A percentile compares a stretch with the other conserved stretches of the same genome.
phyloP scores from a whole-genome alignment of 2,329 filamentous ascomycete species.

The Aspergillus ruber region DNA sequence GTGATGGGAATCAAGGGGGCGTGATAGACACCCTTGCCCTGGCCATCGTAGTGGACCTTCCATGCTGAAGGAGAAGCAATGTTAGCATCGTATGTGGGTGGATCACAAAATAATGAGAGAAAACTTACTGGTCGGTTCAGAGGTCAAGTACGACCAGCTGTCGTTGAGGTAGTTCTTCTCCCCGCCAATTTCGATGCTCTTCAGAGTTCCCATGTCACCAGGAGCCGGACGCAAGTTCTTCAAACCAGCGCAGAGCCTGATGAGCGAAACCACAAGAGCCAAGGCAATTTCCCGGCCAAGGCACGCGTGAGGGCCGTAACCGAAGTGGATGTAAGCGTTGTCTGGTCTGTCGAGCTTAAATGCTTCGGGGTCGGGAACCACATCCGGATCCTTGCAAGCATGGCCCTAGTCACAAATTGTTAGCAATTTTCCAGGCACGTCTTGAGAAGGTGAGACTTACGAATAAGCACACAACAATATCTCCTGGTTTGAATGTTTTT shows the following conservation, averaged over 20 bases:
- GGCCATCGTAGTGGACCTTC: conserved; percentile 13
- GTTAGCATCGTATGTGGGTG: neutral
- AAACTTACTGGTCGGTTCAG: conserved; percentile 44
- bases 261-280: conserved; percentile 36
- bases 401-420: conserved; percentile 3
- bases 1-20: neutral
- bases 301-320: conserved; percentile 45
- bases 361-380: conserved; percentile 31
- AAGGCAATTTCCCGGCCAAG: conserved; percentile 38
- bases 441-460: conserved; percentile 3
- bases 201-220: conserved; percentile 42
- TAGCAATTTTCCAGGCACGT: neutral
- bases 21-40: conserved; percentile 1
- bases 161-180: conserved; percentile 44
- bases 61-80: conserved; percentile 7
- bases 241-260: conserved; percentile 40
- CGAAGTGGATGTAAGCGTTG: conserved; percentile 39
- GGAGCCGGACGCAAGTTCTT: conserved; percentile 43
- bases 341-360: conserved; percentile 41
- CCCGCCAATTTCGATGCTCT: conserved; percentile 32
- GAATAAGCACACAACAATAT: conserved; percentile 29
- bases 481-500: conserved; percentile 35
- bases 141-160: conserved; percentile 43
- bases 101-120: too few relatives aligned
- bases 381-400: conserved; percentile 33